phyloP scores from a whole-genome alignment of 2,329 filamentous ascomycete species.

The Aureobasidium sp. region DNA sequence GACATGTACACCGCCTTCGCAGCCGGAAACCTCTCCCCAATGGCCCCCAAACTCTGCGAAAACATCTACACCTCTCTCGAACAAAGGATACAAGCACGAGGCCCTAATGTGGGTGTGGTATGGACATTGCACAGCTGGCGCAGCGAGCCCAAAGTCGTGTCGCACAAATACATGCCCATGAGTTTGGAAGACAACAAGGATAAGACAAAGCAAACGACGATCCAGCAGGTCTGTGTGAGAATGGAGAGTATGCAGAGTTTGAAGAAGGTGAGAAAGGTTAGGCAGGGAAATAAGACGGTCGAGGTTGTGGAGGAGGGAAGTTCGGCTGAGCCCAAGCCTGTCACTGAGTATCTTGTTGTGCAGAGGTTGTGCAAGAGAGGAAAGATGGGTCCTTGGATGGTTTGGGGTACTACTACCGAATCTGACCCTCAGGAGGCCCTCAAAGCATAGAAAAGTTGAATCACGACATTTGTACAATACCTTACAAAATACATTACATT shows the following conservation, averaged over 20 bases:
- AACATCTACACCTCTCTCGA: constrained; percentile 24
- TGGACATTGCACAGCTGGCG: constrained; percentile 27
- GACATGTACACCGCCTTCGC: constrained; percentile 44
- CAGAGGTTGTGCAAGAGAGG: constrained; percentile 39
- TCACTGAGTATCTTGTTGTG: constrained; percentile 45
- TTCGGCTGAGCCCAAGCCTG: constrained; percentile 31
- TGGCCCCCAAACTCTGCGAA: constrained; percentile 20
- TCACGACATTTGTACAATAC: background rate
- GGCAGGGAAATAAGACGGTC: constrained; percentile 24
- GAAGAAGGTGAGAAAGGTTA: constrained; percentile 21
- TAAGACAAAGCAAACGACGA: constrained; percentile 17
- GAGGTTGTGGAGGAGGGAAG: constrained; percentile 31
- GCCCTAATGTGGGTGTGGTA: constrained; percentile 26
- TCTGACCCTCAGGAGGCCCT: constrained; percentile 29
- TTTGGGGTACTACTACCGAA: constrained; percentile 44
- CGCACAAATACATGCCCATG: constrained; percentile 26
- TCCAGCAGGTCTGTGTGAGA: constrained; percentile 20
- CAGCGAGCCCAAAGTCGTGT: constrained; percentile 23
- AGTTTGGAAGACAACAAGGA: constrained; percentile 23
- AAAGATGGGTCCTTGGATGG: constrained; percentile 39
- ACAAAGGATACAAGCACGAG: constrained; percentile 29
- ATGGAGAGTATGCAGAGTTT: constrained; percentile 18
- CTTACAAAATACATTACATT: background rate
- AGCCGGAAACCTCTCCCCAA: constrained; percentile 28
- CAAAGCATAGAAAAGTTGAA: background rate